Evolutionary conservation across 2,329 filamentous ascomycete species (phyloP).

Genomic region (Acarospora socialis): DNA sequence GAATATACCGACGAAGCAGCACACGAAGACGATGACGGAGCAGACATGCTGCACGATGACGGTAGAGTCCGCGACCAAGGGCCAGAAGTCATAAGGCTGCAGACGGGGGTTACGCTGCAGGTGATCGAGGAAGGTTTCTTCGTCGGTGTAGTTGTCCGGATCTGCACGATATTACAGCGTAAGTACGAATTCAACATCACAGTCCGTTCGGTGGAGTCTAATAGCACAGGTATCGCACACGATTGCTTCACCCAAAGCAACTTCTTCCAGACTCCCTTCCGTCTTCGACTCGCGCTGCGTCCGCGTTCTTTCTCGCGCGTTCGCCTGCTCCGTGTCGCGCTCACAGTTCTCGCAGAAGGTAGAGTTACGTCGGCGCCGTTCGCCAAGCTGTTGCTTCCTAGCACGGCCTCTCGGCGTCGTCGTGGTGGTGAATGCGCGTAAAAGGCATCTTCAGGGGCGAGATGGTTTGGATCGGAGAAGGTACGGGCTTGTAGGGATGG

Average conservation of each 20-base stretch:
- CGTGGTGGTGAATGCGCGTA: conserved; percentile 48
- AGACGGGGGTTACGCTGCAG: conserved; percentile 87
- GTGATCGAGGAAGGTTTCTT: conserved; percentile 89
- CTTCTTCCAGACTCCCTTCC: conserved; percentile 79
- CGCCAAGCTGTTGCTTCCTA: conserved; percentile 25
- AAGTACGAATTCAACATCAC: conserved; percentile 1
- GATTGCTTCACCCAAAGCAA: conserved; percentile 95
- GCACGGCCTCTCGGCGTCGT: conserved; percentile 25
- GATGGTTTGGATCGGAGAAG: conserved; percentile 48
- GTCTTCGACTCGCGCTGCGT: conserved; percentile 50
- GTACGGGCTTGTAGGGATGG: conserved; percentile 23
- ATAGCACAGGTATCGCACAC: conserved; percentile 41
- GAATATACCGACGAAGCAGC: conserved; percentile 83
- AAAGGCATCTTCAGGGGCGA: conserved; percentile 77
- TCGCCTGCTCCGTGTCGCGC: conserved; percentile 23
- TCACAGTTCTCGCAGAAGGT: conserved; percentile 23
- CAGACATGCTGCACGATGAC: conserved; percentile 96
- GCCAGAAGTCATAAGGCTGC: conserved; percentile 96
- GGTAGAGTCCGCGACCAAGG: conserved; percentile 82
- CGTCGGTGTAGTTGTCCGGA: conserved; percentile 98
- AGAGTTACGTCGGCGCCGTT: conserved; percentile 26
- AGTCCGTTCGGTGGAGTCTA: background rate
- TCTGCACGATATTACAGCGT: conserved; percentile 35
- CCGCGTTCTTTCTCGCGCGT: conserved; percentile 39
- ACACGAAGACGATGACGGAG: conserved; percentile 85